These are phyloP conservation scores for Pochonia chlamydosporia DNA, from an alignment of 2,329 filamentous ascomycete genomes.

Conservation along the genomic window DNA sequence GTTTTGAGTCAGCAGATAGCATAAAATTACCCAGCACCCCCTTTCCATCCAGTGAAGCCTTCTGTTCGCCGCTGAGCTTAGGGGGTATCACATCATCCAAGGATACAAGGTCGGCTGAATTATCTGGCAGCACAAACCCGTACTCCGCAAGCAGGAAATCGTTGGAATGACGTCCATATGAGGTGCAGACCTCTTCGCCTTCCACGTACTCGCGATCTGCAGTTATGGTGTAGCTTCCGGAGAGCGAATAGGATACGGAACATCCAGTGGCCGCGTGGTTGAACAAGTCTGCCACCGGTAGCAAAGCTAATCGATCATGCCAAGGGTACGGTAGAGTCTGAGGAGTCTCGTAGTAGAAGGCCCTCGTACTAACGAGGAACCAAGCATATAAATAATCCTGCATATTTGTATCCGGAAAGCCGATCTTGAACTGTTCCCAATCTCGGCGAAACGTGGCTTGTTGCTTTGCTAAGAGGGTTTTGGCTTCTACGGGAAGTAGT, in stretches of 20 bases:
- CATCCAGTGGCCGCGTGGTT: conserved; percentile 48
- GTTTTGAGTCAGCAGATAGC: conserved; percentile 37
- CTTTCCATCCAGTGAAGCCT: conserved; percentile 33
- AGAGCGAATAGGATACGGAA: conserved; percentile 43
- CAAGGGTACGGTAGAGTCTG: conserved; percentile 29
- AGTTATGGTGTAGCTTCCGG: conserved; percentile 47
- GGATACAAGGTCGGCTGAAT: conserved; percentile 43
- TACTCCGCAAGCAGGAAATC: conserved; percentile 70
- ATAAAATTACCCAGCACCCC: conserved; percentile 47
- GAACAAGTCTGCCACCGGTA: conserved; percentile 64
- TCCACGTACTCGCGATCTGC: conserved; percentile 43
- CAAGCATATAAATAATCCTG: conserved; percentile 40
- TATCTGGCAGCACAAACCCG: conserved; percentile 43
- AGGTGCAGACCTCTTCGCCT: conserved; percentile 62
- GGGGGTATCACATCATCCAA: conserved; percentile 43
- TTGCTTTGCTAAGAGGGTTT: conserved; percentile 46
- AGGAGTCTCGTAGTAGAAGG: conserved; percentile 44
- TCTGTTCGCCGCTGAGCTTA: conserved; percentile 29
- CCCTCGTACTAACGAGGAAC: conserved; percentile 50
- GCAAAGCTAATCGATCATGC: conserved; percentile 56
- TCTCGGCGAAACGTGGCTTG: conserved; percentile 30
- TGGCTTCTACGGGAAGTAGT: conserved; percentile 35
- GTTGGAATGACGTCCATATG: conserved; percentile 65
- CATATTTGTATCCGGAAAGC: conserved; percentile 19
- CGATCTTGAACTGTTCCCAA: conserved; percentile 25